Evolutionary conservation across 176 grass and related monocot species (phyloP), one percentile per base, ranked within the genome.

Genomic region (Juncus inflexus): DNA sequence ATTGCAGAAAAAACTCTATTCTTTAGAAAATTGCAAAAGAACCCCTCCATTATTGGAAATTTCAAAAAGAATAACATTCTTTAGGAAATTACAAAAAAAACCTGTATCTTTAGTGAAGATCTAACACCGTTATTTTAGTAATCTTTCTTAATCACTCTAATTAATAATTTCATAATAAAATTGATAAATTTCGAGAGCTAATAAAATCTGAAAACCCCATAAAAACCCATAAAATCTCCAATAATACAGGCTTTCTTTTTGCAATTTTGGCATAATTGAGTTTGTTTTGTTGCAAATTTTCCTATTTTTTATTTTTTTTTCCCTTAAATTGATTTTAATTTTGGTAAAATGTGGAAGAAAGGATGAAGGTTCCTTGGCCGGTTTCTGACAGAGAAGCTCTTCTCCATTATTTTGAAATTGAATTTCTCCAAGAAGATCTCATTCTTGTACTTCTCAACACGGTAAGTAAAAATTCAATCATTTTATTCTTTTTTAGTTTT

Each of bases 341-440:
- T 66, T 83, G 83, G 83, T 77, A 55, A 63, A 82, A 80, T 90
- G 85, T 76, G 88, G 79, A 92, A 89, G 88, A 89, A 92, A 99
- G 94, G 75, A 66, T 92, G 88, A 92, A 99, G 78, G 85, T 92
- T 84, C 89, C 94, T 72, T 99, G 94, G 94, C 94, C 94, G 38
- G 75, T 99, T 67, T 90, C 94, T 47, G 83, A 99, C 50, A 89
- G 94, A 84, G 89, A 99, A 72, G 89, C 85, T 73, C 74, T 99
- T 69, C 67, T 99, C 13, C 94, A 99, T 70, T 99, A 84, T 78
- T 99, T 90, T 63, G 89, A 89, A 67, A 69, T 99, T 59, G 85
- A 92, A 66, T 99, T 86, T 75, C 71, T 90, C 56, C 76, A 92
- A 76, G 94, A 92, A 86, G 85, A 99, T 70, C 52, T 99, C n/a